These are phyloP conservation scores for Aegilops tauschii DNA, from an alignment of 176 grass and related monocot genomes.

Conservation along the genomic window DNA sequence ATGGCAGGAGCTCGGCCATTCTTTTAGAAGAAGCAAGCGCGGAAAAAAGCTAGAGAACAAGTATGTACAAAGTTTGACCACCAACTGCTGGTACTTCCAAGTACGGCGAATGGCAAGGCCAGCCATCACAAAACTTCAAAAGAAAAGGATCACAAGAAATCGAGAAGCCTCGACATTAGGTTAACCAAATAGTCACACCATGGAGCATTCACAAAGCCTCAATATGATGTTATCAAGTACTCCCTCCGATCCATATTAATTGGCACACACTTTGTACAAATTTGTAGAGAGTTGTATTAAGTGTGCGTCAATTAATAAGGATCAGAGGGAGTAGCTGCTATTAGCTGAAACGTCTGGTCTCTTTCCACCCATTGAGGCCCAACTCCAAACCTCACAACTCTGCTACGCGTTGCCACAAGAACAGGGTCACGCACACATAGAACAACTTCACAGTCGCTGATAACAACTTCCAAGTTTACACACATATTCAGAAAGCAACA, in stretches of 20 bases:
- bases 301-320: too few relatives aligned
- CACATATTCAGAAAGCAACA: conserved; percentile 7
- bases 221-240: not conserved
- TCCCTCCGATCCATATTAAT: not conserved
- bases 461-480: not conserved
- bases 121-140: not conserved
- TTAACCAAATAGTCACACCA: not conserved
- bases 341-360: not conserved
- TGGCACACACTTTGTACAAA: too few relatives aligned
- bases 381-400: conserved; percentile 1
- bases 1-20: not conserved
- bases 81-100: not conserved
- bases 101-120: not conserved
- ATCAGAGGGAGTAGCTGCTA: not conserved
- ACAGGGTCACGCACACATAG: not conserved
- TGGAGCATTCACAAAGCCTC: not conserved
- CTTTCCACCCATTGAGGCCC: not conserved
- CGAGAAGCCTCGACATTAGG: not conserved
- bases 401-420: not conserved
- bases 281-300: too few relatives aligned
- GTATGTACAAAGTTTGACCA: not conserved
- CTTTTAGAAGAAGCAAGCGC: not conserved
- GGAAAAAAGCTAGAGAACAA: not conserved
- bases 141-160: not conserved
- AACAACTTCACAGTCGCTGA: not conserved